Evolutionary conservation across 2,329 filamentous ascomycete genomes (phyloP).

Genomic region (Fusarium fujikuroi): DNA sequence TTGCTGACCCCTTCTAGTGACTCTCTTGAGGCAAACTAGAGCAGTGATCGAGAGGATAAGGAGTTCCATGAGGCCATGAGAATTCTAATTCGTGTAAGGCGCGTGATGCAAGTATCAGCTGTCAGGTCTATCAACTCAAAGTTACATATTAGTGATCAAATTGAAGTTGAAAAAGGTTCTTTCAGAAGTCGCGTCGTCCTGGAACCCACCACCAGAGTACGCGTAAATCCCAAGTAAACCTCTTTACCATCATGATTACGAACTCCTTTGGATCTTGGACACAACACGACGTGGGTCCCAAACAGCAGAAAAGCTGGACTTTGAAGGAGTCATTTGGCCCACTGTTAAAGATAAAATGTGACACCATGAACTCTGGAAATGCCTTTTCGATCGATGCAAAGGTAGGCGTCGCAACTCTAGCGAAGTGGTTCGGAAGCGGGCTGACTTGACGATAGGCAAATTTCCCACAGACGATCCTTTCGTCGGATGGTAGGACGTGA

Average conservation of each 20-base stretch:
- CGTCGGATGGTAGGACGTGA: too few species aligned
- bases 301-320: background rate
- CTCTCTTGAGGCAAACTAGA: accelerated
- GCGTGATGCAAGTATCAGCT: background rate
- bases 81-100: background rate
- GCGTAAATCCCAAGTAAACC: accelerated
- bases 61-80: background rate
- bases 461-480: too few species aligned
- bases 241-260: accelerated
- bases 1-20: accelerated
- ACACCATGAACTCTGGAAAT: accelerated
- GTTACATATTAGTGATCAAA: accelerated
- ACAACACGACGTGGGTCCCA: background rate
- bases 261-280: background rate
- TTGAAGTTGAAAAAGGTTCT: background rate
- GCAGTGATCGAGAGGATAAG: accelerated
- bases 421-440: background rate
- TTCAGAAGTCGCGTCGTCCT: accelerated
- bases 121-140: background rate
- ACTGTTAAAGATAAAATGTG: background rate
- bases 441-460: background rate
- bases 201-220: accelerated
- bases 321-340: background rate
- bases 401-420: background rate
- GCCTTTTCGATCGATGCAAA: accelerated